Evolutionary conservation across 2,329 filamentous ascomycete genomes (phyloP).

Genomic region (Nemania abortiva): DNA sequence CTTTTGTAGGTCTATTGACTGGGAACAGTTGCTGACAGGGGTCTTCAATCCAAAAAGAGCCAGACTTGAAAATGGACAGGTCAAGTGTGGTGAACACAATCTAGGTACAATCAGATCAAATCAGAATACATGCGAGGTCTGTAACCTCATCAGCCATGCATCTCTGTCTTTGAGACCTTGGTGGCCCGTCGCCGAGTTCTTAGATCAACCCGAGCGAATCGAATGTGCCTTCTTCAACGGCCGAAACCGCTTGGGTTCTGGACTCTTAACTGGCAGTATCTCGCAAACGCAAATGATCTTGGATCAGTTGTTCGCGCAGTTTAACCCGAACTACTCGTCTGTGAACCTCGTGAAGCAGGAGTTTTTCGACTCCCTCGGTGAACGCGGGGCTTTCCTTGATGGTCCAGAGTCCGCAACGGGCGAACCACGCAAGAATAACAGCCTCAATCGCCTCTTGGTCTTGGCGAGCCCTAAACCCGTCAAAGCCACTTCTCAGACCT

Average conservation of each 20-base stretch:
- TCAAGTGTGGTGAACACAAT: slow-evolving; percentile 38
- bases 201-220: slow-evolving; percentile 35
- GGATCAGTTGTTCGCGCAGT: slow-evolving; percentile 12
- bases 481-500: slow-evolving; percentile 32
- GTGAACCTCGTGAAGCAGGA: slow-evolving; percentile 6
- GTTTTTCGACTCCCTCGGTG: slow-evolving; percentile 25
- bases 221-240: slow-evolving; percentile 38
- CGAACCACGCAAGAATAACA: slow-evolving; percentile 25
- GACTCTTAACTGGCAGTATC: slow-evolving; percentile 16
- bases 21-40: slow-evolving; percentile 33
- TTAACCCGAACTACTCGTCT: slow-evolving; percentile 20
- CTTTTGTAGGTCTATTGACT: slow-evolving; percentile 38
- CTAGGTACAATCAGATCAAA: slow-evolving; percentile 32
- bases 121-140: slow-evolving; percentile 31
- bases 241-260: slow-evolving; percentile 37
- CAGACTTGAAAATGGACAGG: slow-evolving; percentile 13
- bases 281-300: slow-evolving; percentile 24
- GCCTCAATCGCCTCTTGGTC: slow-evolving; percentile 32
- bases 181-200: slow-evolving; percentile 36
- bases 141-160: slow-evolving; percentile 24
- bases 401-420: not conserved
- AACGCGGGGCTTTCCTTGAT: not conserved
- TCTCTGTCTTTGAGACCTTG: slow-evolving; percentile 34
- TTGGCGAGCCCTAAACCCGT: slow-evolving; percentile 33
- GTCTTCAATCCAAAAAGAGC: slow-evolving; percentile 28